A percentile compares a stretch with the other conserved stretches of the same genome.
Evolutionary conservation across 305 asterid species (phyloP).

Genomic region (Caryopteris hybrid): DNA sequence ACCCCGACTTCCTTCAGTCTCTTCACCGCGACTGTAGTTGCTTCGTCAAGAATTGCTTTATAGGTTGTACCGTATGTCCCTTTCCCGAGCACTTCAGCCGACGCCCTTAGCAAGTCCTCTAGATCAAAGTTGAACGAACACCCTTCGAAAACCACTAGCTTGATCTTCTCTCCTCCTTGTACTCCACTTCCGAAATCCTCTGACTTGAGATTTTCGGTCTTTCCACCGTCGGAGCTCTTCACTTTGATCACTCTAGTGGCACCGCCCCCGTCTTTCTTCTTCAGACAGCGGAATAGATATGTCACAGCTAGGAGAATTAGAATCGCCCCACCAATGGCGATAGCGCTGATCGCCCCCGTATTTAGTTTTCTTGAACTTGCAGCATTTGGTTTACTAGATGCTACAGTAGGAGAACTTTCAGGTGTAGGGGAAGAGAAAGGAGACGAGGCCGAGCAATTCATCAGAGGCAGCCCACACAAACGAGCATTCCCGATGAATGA

Average conservation of each 20-base stretch:
- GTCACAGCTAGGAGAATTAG: constrained; percentile 30
- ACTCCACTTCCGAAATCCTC: constrained; percentile 95
- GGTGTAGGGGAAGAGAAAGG: constrained; percentile 23
- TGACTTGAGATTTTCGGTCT: constrained; percentile 56
- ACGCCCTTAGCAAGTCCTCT: constrained; percentile 88
- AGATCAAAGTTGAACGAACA: constrained; percentile 67
- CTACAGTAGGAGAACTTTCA: not conserved
- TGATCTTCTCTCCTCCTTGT: constrained; percentile 86
- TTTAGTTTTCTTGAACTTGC: constrained; percentile 26
- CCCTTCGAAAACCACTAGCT: constrained; percentile 74
- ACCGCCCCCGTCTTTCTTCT: constrained; percentile 35
- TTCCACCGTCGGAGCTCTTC: constrained; percentile 49
- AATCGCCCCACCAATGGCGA: constrained; percentile 41
- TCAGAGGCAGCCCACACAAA: constrained; percentile 67
- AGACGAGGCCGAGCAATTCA: constrained; percentile 33
- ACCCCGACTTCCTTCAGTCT: constrained; percentile 70
- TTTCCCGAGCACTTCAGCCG: constrained; percentile 96
- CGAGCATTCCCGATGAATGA: constrained; percentile 66
- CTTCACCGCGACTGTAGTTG: constrained; percentile 78
- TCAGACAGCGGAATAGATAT: constrained; percentile 43
- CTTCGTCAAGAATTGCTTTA: constrained; percentile 80
- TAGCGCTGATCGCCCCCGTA: constrained; percentile 40
- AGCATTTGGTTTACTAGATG: not conserved
- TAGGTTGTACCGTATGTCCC: constrained; percentile 91
- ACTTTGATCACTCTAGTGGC: constrained; percentile 42